phyloP scores from a whole-genome alignment of 371 early-diverging fungal genomes.

The Amoeboaphelidium protococcarum region DNA sequence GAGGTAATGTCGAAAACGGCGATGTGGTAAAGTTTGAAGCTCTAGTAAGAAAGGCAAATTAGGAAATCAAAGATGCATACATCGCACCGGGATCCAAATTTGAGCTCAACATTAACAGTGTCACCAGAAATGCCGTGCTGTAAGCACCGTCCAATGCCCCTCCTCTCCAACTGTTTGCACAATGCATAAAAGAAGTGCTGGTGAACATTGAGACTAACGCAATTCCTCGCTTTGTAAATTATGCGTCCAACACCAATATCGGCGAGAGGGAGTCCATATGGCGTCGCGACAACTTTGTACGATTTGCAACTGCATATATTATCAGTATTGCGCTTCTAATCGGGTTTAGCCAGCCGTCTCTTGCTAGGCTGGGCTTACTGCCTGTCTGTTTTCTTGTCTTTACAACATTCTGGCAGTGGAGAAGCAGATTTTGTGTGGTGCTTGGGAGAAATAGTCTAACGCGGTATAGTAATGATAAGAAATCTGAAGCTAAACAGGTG shows the following conservation, averaged over 20 bases:
- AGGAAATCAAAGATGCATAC: too few relatives aligned
- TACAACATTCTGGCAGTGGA: not conserved
- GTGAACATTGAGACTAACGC: not conserved
- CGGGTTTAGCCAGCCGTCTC: not conserved
- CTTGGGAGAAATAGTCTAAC: not conserved
- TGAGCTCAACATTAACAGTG: too few relatives aligned
- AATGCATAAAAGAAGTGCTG: not conserved
- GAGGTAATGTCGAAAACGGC: too few relatives aligned
- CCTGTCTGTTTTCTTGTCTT: not conserved
- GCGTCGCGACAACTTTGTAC: not conserved
- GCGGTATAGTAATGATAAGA: not conserved
- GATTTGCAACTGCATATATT: not conserved
- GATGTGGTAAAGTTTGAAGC: too few relatives aligned
- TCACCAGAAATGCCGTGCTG: too few relatives aligned
- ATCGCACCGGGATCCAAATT: too few relatives aligned
- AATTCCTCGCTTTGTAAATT: not conserved
- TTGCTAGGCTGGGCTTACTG: not conserved
- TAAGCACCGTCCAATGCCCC: too few relatives aligned
- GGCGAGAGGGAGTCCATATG: not conserved
- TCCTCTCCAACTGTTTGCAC: too few relatives aligned
- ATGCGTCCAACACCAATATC: not conserved
- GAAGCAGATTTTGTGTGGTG: not conserved
- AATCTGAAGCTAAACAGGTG: not conserved
- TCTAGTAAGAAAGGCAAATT: too few relatives aligned
- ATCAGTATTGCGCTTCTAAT: not conserved